phyloP scores from a whole-genome alignment of 129 eudicot genomes.

The Helianthus tuberosus region DNA sequence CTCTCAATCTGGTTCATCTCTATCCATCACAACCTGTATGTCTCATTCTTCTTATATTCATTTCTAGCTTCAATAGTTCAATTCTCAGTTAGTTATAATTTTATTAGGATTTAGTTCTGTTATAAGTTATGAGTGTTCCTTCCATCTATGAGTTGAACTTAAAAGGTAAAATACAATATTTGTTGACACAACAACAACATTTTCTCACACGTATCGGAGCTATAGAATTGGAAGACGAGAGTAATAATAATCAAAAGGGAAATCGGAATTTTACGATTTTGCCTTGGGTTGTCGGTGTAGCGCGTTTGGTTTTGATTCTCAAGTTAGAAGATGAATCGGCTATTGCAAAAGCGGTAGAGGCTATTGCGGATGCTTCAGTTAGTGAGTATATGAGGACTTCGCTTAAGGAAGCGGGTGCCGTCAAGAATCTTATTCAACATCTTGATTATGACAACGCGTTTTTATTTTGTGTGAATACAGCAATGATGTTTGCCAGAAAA shows the following conservation, averaged over 20 bases:
- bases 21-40: neutral
- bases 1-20: too few relatives aligned
- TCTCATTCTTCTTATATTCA: neutral
- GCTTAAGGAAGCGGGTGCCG: slow-evolving; percentile 88
- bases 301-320: slow-evolving; percentile 79
- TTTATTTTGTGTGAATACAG: slow-evolving; percentile 47
- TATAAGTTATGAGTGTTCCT: too few relatives aligned
- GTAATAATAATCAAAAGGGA: slow-evolving; percentile 29
- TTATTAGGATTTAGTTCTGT: too few relatives aligned
- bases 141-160: too few relatives aligned
- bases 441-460: slow-evolving; percentile 34
- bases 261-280: slow-evolving; percentile 56
- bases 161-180: too few relatives aligned
- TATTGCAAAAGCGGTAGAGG: slow-evolving; percentile 70
- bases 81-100: too few relatives aligned
- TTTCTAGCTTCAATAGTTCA: neutral
- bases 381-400: slow-evolving; percentile 73
- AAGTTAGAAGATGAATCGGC: slow-evolving; percentile 81
- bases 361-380: slow-evolving; percentile 75
- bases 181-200: slow-evolving; percentile 68
- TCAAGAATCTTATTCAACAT: slow-evolving; percentile 59
- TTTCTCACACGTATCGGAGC: slow-evolving; percentile 84
- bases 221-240: slow-evolving; percentile 63
- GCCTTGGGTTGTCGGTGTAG: slow-evolving; percentile 82
- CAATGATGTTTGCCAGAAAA: slow-evolving; percentile 61